Evolutionary conservation across 768 basidiomycete genomes (phyloP).

Genomic region (Amanita jacksonii): DNA sequence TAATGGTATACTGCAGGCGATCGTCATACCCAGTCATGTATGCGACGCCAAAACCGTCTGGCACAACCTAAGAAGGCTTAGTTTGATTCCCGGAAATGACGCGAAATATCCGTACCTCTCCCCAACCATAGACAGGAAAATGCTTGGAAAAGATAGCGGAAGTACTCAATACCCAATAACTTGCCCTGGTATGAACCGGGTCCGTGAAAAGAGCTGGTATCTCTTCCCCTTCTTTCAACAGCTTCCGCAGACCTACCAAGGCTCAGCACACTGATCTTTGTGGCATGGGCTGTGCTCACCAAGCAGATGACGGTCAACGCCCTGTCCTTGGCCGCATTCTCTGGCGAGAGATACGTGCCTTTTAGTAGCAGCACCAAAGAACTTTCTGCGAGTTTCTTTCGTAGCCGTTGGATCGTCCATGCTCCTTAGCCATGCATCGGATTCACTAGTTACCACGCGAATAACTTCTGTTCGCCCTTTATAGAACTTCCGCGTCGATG

Average conservation of each 20-base stretch:
- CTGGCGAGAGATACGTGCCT: constrained; percentile 61
- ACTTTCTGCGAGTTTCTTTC: constrained; percentile 33
- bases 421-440: constrained; percentile 64
- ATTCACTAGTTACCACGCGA: constrained; percentile 68
- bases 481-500: constrained; percentile 79
- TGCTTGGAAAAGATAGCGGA: constrained; percentile 83
- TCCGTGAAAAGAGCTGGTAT: constrained; percentile 68
- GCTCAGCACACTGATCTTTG: too few species aligned
- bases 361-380: constrained; percentile 54
- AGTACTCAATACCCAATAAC: constrained; percentile 85
- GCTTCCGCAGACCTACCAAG: constrained; percentile 56
- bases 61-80: constrained; percentile 50
- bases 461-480: constrained; percentile 95
- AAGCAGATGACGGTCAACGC: constrained; percentile 83
- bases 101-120: constrained; percentile 44
- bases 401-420: constrained; percentile 50
- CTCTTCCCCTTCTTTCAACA: constrained; percentile 50
- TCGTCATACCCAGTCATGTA: constrained; percentile 90
- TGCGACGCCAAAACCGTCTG: constrained; percentile 89
- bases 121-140: constrained; percentile 87
- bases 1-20: constrained; percentile 78
- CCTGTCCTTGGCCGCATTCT: constrained; percentile 54
- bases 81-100: not conserved
- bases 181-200: constrained; percentile 60
- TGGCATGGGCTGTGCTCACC: constrained; percentile 33